Base-by-base conservation (phyloP, 495 filamentous ascomycete genomes). In the Penicillium goetzii region DNA sequence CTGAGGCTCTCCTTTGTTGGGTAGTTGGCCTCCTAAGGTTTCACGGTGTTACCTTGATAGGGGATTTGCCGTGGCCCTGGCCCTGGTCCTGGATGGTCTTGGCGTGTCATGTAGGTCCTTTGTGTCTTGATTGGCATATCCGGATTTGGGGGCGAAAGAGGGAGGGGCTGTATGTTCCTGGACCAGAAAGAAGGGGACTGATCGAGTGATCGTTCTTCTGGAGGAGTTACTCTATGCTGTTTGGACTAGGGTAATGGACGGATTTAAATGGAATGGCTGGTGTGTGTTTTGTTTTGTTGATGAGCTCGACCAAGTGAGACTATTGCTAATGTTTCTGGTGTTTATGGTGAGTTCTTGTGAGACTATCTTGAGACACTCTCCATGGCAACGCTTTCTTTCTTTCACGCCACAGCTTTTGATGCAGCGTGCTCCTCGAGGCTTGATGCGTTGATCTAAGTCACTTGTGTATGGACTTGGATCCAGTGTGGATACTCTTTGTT, bases 1-100 rank as follows among this genome's bases (percentile, higher is more conserved):
- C 55, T 65, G 60, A 30, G 19, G 10, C 23, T 34, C 57, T 61
- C 63, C 63, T 66, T 63, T 43, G n/a, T 54, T 34, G 21, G 60
- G 40, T 11, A 50, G 14, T 54, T 8, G 51, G 49, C 28, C 43
- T 54, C n/a, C 47, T n/a, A n/a, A 50, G 59, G 56, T 59, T 60
- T 64, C 58, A 56, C 9, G 57, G 1, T 14, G 38, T 63, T 36
- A 10, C 53, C 56, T 60, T 52, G 17, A 54, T 30, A 10, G 17
- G 19, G 30, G 30, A 25, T 19, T 28, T 14, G 6, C 2, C 45
- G 54, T 43, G 40, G 33, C 4, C 3, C 0, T 51, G 25, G n/a
- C 0, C 4, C 47, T 30, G 47, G 25, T 6, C 11, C 41, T 36
- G 17, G 32, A 6, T 25, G 2, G 11, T 19, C 45, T 28, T 30